Base-by-base conservation (phyloP, 1,284 basidiomycete genomes). In the Fomitopsis pinicola region DNA sequence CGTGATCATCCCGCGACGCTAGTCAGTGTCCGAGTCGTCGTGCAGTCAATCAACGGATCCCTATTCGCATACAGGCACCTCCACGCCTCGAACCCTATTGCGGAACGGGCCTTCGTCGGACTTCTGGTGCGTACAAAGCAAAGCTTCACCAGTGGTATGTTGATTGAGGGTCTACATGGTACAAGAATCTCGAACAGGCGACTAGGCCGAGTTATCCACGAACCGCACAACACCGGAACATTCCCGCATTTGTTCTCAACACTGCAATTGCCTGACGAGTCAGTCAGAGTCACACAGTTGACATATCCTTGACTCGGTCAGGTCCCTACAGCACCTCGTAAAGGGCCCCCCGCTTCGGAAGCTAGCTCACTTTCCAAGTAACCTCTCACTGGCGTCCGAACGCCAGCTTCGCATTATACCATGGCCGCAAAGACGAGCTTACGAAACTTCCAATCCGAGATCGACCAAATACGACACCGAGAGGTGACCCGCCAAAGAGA, bases 361-460 rank as follows among this genome's bases (percentile, higher is more conserved):
- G 3, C 14, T 15, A 7, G 30, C 30, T 8, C 8, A 10, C 28
- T 33, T 50, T 17, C 14, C 48, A 33, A 30, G 48, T 15, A 15
- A 22, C 26, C 19, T 48, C 26, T 22, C 26, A 30, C 26, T 30
- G 26, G 12, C 12, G 6, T 7, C 48, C 15, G 22, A n/a, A 30
- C 28, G 10, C 38, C 38, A 12, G 14, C 38, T 3, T 17, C 48
- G 35, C 48, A 14, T 53, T 42, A n/a, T 44, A 12, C 14, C 38
- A 59, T 52, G 52, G 30, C 63, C 62, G 67, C 59, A 62, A 89
- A 87, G 86, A 82, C 87, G 36, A 83, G 79, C 60, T 75, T 92
- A 69, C 83, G 82, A 56, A 84, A 78, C 58, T 92, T 92, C 71
- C 90, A 92, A 72, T 80, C 75, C 67, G 88, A 91, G 74, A 92